These are phyloP conservation scores for Reticulascus tulasneorum DNA, from an alignment of 2,329 filamentous ascomycete species.

Conservation along the genomic window DNA sequence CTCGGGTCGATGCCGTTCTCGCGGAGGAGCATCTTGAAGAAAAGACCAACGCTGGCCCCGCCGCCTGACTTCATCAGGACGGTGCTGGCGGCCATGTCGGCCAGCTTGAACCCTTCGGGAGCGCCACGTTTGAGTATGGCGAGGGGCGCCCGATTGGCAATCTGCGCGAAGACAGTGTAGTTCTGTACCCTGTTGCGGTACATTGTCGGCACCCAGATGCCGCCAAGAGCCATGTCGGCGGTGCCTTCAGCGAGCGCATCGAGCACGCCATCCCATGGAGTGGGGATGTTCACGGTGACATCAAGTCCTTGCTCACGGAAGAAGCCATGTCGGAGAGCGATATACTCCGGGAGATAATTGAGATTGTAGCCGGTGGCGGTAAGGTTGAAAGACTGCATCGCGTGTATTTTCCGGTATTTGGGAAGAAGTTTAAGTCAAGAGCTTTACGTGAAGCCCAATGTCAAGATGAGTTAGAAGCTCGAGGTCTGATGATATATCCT, in stretches of 20 bases:
- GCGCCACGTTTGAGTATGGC: conserved; percentile 2
- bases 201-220: conserved; percentile 13
- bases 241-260: conserved; percentile 16
- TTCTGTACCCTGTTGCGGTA: conserved; percentile 5
- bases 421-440: no score
- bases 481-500: no score
- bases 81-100: conserved; percentile 7
- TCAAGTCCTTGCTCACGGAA: conserved; percentile 24
- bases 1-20: conserved; percentile 9
- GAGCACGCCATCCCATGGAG: conserved; percentile 21
- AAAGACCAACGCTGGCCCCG: conserved; percentile 12
- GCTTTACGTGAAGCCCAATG: no score
- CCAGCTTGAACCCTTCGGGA: conserved; percentile 1
- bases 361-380: conserved; percentile 23
- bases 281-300: conserved; percentile 21
- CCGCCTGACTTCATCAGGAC: conserved; percentile 12
- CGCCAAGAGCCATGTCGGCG: conserved; percentile 15
- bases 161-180: conserved; percentile 12
- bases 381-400: no score
- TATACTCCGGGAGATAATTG: conserved; percentile 27
- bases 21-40: conserved; percentile 13
- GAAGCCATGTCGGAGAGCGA: conserved; percentile 23
- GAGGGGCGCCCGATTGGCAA: conserved; percentile 9
- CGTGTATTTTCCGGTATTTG: no score
- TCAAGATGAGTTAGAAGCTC: no score